Base-by-base conservation (phyloP, 352 stramenopile genomes). In the Peronospora destructor region DNA sequence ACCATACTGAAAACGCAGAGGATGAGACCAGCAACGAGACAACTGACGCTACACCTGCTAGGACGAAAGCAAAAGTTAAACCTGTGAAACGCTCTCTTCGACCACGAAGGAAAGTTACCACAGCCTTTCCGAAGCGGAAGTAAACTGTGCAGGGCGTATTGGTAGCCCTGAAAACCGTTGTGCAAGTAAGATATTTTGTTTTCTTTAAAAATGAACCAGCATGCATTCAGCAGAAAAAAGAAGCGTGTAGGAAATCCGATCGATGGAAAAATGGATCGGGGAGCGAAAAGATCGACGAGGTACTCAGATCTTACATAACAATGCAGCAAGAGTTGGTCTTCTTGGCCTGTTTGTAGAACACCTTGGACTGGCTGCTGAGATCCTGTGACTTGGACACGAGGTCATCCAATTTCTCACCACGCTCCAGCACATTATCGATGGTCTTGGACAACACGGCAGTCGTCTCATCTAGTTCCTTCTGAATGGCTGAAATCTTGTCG, bases 401-500 rank as follows among this genome's bases (percentile, higher is more conserved):
- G 59, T 98, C 95, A 72, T 99, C 96, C 46, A 99, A 83, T 64
- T 99, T 99, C 57, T 98, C 96, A 28, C 96, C 96, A 50, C 97
- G 85, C 58, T 98, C 94, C 55, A 99, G 85, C 34, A 99, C 95
- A 44, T 87, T 97, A 77, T 99, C 96, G 68, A 99, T 98, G 0
- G 97, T 99, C 68, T 98, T 98, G 70, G 98, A 97, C 69, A 99
- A 76, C 62, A 99, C 97, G 32, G 96, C 85, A 30, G 93, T 99
- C 40, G 96, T 99, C 68, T 99, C 96, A 65, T 99, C 95, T 56
- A 99, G 81, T 66, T 99, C 96, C 64, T 97, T 97, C 76, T 99
- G 96, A 67, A 99, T 99, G 61, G 98, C 98, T 39, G 94, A 98
- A 52, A 99, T 98, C 74, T 99, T 99, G 79, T 99, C 97, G n/a